phyloP scores from a whole-genome alignment of 768 basidiomycete genomes.

The Boletus bicolor region DNA sequence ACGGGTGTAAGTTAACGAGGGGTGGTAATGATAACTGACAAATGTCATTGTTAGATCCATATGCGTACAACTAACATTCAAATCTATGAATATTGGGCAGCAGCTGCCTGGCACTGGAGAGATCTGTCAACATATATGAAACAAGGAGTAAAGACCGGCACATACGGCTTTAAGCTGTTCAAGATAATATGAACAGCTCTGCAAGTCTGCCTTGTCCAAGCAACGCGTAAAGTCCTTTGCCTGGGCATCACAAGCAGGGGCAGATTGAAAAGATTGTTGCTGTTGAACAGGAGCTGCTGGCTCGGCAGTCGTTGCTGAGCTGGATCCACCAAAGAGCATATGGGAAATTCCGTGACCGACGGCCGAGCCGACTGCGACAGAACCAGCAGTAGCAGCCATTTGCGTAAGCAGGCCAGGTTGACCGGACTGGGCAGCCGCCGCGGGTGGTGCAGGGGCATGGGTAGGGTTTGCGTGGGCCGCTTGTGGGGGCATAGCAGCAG shows the following conservation, averaged over 20 bases:
- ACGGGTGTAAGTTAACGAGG: slow-evolving; percentile 2
- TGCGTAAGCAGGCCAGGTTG: slow-evolving; percentile 75
- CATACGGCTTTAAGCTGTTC: slow-evolving; percentile 85
- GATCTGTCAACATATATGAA: slow-evolving; percentile 7
- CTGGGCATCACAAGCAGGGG: slow-evolving; percentile 65
- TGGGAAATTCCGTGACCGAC: slow-evolving; percentile 87
- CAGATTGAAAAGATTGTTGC: slow-evolving; percentile 43
- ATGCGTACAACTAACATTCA: slow-evolving; percentile 1
- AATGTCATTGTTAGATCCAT: slow-evolving; percentile 9
- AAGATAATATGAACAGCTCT: slow-evolving; percentile 81
- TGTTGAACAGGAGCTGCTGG: slow-evolving; percentile 48
- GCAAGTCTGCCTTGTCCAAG: slow-evolving; percentile 75
- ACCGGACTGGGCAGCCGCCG: slow-evolving; percentile 35
- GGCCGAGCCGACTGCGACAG: slow-evolving; percentile 83
- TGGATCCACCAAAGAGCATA: slow-evolving; percentile 83
- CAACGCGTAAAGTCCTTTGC: slow-evolving; percentile 89
- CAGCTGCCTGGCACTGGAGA: slow-evolving; percentile 70
- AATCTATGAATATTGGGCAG: slow-evolving; percentile 48
- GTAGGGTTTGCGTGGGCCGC: slow-evolving; percentile 42
- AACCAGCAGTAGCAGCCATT: slow-evolving; percentile 90
- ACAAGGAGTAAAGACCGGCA: slow-evolving; percentile 8
- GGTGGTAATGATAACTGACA: slow-evolving; percentile 1
- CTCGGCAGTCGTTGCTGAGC: slow-evolving; percentile 41
- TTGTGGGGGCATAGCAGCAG: slow-evolving; percentile 44
- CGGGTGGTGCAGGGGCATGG: slow-evolving; percentile 40